phyloP scores from a whole-genome alignment of 2,329 filamentous ascomycete genomes.

The Diaporthe eres region DNA sequence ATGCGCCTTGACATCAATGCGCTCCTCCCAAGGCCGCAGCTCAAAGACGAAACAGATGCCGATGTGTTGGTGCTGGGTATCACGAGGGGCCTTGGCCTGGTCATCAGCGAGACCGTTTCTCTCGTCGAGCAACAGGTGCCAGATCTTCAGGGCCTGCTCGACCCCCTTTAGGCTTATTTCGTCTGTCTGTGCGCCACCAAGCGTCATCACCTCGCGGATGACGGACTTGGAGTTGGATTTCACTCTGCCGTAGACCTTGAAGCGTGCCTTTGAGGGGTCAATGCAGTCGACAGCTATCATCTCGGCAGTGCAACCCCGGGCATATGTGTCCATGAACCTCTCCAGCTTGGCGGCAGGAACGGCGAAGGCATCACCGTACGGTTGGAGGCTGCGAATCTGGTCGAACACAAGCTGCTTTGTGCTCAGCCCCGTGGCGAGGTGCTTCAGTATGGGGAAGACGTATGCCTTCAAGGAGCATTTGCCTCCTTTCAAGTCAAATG shows the following conservation, averaged over 20 bases:
- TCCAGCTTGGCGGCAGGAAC: not conserved
- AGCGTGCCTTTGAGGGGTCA: not conserved
- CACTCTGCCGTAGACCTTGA: conserved; percentile 1
- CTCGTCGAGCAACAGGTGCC: not conserved
- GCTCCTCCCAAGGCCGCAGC: not conserved
- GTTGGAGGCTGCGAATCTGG: conserved; percentile 1
- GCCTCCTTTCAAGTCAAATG: not conserved
- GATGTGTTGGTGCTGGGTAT: conserved; percentile 1
- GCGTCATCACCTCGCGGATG: not conserved
- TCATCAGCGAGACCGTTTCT: not conserved
- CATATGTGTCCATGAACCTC: conserved; percentile 1
- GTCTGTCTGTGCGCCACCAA: not conserved
- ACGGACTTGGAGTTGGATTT: not conserved
- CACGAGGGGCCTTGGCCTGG: not conserved
- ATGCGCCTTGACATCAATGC: conserved; percentile 2
- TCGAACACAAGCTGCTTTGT: conserved; percentile 8
- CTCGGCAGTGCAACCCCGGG: not conserved
- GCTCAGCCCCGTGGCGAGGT: not conserved
- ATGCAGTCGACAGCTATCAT: conserved; percentile 12
- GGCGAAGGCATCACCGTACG: not conserved
- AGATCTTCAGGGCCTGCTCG: conserved; percentile 10
- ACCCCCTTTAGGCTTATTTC: not conserved
- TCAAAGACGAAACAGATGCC: conserved; percentile 5
- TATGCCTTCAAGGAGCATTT: conserved; percentile 6
- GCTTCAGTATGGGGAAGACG: conserved; percentile 8